Conservation (phyloP, 2,329 filamentous ascomycete genomes). For the Aspergillus ochraceoroseus region DNA sequence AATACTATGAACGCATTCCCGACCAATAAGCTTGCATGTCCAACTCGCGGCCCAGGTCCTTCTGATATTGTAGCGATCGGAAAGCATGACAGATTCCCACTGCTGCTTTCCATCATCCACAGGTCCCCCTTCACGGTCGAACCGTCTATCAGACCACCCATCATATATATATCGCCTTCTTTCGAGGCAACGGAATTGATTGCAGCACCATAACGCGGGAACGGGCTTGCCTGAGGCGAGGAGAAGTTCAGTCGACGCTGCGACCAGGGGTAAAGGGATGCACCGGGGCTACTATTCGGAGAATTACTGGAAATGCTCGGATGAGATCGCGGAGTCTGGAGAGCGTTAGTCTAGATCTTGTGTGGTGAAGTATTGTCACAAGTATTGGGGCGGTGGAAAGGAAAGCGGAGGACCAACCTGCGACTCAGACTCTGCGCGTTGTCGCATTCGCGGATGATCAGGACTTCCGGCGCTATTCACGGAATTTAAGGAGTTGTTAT, state of each 20-base stretch:
- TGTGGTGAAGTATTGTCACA: too few relatives aligned
- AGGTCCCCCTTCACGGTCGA: constrained; percentile 94
- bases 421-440: constrained; percentile 51
- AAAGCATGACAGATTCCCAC: constrained; percentile 78
- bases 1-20: constrained; percentile 99
- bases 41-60: constrained; percentile 89
- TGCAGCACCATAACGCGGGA: constrained; percentile 93
- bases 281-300: constrained; percentile 56
- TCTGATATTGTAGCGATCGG: constrained; percentile 88
- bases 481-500: constrained; percentile 62
- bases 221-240: constrained; percentile 74
- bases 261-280: constrained; percentile 92
- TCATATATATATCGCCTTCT: constrained; percentile 94
- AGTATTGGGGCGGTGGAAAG: constrained; percentile 2
- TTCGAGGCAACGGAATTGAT: constrained; percentile 91
- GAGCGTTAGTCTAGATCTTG: constrained; percentile 4
- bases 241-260: constrained; percentile 83
- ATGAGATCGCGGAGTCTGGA: constrained; percentile 32
- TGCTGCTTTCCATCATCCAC: constrained; percentile 92
- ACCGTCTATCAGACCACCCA: constrained; percentile 93
- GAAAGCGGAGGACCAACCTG: constrained; percentile 44
- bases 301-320: constrained; percentile 54
- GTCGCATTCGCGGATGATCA: constrained; percentile 58
- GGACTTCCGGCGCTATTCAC: constrained; percentile 60
- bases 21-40: constrained; percentile 87